Conservation (phyloP, 75 land plant species). For the Adiantum capillusveneris region DNA sequence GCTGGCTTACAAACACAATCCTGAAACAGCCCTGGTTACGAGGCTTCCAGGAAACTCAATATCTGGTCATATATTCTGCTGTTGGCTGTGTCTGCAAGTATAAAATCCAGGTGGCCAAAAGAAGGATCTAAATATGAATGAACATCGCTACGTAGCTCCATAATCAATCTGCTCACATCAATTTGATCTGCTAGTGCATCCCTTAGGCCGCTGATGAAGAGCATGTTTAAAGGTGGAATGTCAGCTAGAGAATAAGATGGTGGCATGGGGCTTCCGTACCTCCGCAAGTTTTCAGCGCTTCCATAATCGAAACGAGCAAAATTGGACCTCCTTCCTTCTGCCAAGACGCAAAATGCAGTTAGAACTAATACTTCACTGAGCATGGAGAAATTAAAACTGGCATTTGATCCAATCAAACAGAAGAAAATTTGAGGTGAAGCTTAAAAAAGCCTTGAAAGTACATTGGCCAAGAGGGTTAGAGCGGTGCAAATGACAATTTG, state of each 20-base stretch:
- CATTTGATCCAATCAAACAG: too few species aligned
- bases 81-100: constrained; percentile 12
- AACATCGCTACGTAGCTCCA: background rate
- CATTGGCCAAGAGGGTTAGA: too few species aligned
- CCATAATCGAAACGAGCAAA: constrained; percentile 16
- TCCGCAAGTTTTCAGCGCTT: constrained; percentile 3
- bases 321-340: constrained; percentile 7
- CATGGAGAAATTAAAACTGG: too few species aligned
- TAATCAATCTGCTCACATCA: constrained; percentile 17
- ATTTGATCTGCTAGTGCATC: constrained; percentile 24
- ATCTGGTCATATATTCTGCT: background rate
- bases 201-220: constrained; percentile 16
- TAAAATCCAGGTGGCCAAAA: constrained; percentile 17
- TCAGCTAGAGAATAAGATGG: constrained; percentile 14
- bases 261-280: constrained; percentile 10
- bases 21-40: too few species aligned
- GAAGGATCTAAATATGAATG: background rate
- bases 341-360: background rate
- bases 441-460: too few species aligned
- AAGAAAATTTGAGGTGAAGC: too few species aligned
- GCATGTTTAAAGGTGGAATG: constrained; percentile 8
- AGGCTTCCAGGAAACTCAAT: constrained; percentile 3
- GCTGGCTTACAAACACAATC: too few species aligned
- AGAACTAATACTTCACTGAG: too few species aligned
- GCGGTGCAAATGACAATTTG: too few species aligned